Percentiles rank a stretch among this genome's conserved stretches.
These are phyloP conservation scores for Podospora fimiseda DNA, from an alignment of 495 filamentous ascomycete genomes.

Conservation along the genomic window DNA sequence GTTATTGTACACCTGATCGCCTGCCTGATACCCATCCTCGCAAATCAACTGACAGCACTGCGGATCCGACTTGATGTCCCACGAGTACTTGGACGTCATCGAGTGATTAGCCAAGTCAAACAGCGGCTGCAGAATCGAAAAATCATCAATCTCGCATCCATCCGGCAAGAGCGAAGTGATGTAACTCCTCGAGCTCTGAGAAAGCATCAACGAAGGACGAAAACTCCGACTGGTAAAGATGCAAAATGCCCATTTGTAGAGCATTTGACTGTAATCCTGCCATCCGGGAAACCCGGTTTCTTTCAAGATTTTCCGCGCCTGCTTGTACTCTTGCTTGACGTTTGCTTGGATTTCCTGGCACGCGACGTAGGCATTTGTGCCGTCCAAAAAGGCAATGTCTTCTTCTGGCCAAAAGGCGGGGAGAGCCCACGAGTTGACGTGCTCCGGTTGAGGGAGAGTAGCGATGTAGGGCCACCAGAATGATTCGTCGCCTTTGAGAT, in stretches of 20 bases:
- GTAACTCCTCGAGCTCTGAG: conserved; percentile 9
- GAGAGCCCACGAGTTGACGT: conserved; percentile 31
- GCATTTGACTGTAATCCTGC: conserved; percentile 32
- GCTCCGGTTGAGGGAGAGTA: conserved; percentile 44
- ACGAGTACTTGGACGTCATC: conserved; percentile 34
- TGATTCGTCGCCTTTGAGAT: conserved; percentile 39
- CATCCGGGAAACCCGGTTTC: conserved; percentile 23
- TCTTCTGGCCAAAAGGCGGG: conserved; percentile 41
- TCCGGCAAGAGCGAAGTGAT: conserved; percentile 10
- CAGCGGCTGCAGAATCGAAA: conserved; percentile 47
- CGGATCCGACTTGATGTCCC: conserved; percentile 29
- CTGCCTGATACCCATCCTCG: conserved; percentile 22
- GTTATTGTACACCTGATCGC: conserved; percentile 46
- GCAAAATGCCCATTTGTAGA: conserved; percentile 51
- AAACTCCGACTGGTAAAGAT: conserved; percentile 52
- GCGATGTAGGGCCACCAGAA: conserved; percentile 48
- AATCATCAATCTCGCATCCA: conserved; percentile 36
- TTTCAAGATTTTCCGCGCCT: conserved; percentile 35
- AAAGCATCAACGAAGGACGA: conserved; percentile 38
- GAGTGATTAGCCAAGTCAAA: conserved; percentile 51
- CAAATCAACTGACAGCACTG: conserved; percentile 27
- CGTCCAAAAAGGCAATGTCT: conserved; percentile 39
- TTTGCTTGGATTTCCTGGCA: conserved; percentile 38
- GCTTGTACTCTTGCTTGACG: conserved; percentile 38
- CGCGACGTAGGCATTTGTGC: conserved; percentile 45